Base-by-base conservation (phyloP, 805 yeast species). In the Saturnispora hagleri region DNA sequence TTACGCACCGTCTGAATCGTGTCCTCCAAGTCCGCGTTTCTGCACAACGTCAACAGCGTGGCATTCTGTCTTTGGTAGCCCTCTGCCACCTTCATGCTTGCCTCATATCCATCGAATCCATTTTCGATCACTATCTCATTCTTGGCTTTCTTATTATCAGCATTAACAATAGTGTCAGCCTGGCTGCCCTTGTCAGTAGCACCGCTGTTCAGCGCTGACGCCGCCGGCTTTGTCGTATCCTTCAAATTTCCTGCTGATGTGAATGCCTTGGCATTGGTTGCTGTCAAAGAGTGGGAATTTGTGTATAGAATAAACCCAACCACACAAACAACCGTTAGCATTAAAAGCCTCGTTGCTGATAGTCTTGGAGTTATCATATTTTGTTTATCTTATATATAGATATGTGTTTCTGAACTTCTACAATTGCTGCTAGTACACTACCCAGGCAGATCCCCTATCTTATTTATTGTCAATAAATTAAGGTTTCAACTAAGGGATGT, bases 11-110 rank as follows among this genome's bases (percentile, higher is more conserved):
- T 80, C 46, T 71, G 74, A 35, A 83, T 56, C 48, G 86, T 70
- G n/a, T 72, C 73, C 58, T 70, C 62, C 55, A 85, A 63, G 60
- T 87, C 96, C 27, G 69, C 61, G 67, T 87, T 82, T 62, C 93
- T 74, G 35, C 88, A 88, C 58, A 87, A 71, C 2, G 89, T 72
- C 52, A 82, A 79, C 57, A 78, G 76, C 0, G 82, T 76, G 36
- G 82, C 82, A 62, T 71, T 73, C 46, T 70, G 72, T 50, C 66
- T 64, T 26, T 38, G 40, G 34, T 56, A 56, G n/a, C 48, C 20
- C 15, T 56, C 50, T 20, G 55, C 49, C 24, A 56, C 47, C n/a
- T 49, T 12, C 13, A 26, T 33, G 18, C 51, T 34, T 20, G 47
- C 51, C 17, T 43, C 18, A 35, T 35, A 49, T 7, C 51, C 51